These are phyloP conservation scores for Castanopsis chinensis DNA, from an alignment of 306 rosid genomes.

Conservation along the genomic window DNA sequence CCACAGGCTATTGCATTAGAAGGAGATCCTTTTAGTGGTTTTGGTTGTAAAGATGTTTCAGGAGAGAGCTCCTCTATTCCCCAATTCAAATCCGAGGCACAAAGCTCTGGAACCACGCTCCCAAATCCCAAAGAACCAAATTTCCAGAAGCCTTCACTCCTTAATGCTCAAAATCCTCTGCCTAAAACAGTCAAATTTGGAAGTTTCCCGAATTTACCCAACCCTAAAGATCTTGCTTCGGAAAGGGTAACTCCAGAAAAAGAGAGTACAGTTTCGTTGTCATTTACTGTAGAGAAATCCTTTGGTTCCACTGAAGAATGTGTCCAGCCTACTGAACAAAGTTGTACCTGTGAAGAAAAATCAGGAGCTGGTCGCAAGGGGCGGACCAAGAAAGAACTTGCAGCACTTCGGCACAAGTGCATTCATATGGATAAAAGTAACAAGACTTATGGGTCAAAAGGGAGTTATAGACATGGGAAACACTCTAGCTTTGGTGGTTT, in stretches of 20 bases:
- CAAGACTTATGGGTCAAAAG: constrained; percentile 47
- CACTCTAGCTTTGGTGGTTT: constrained; percentile 33
- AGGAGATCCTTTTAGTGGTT: constrained; percentile 33
- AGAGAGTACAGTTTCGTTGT: constrained; percentile 14
- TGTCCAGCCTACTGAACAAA: constrained; percentile 3
- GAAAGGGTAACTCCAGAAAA: constrained; percentile 2
- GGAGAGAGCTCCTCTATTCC: constrained; percentile 20
- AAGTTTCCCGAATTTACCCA: constrained; percentile 5
- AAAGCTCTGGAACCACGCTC: constrained; percentile 11
- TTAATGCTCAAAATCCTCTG: constrained; percentile 1
- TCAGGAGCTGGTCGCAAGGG: constrained; percentile 34
- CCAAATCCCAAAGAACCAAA: constrained; percentile 12
- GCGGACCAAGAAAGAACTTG: constrained; percentile 41
- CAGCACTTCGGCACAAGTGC: constrained; percentile 48
- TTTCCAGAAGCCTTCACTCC: background rate
- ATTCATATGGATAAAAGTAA: constrained; percentile 42
- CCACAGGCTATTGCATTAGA: constrained; percentile 44
- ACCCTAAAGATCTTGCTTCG: background rate
- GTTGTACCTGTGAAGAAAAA: constrained; percentile 38
- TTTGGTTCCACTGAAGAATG: constrained; percentile 11
- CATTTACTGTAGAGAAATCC: constrained; percentile 27
- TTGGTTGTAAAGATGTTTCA: constrained; percentile 12
- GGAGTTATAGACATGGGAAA: constrained; percentile 41
- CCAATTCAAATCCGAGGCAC: constrained; percentile 24
- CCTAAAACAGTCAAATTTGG: constrained; percentile 33